Conservation (phyloP, 1,284 basidiomycete species). For the Quambalaria eucalypti region DNA sequence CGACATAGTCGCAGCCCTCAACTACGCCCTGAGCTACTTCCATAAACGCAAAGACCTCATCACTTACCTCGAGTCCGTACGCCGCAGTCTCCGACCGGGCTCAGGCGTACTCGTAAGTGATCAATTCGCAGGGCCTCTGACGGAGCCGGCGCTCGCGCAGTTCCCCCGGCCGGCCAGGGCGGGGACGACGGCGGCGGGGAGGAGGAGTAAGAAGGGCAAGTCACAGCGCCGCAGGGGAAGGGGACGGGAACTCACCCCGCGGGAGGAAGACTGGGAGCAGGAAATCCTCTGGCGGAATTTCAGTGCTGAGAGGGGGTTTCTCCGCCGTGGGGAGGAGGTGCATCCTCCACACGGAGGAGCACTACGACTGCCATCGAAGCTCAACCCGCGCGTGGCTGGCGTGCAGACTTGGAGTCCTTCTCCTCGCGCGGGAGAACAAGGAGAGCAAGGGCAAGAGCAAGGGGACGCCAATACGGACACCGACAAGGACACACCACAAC, state of each 20-base stretch:
- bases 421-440: not conserved
- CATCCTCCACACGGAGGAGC: too few relatives aligned
- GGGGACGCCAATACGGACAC: too few relatives aligned
- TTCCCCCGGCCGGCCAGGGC: too few relatives aligned
- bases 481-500: not conserved
- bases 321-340: constrained; percentile 5
- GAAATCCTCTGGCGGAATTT: constrained; percentile 13
- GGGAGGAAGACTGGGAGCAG: constrained; percentile 8
- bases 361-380: not conserved
- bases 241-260: not conserved
- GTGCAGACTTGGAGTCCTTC: not conserved
- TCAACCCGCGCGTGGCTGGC: not conserved
- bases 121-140: constrained; percentile 30
- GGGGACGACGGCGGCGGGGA: constrained; percentile 8
- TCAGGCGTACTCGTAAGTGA: constrained; percentile 35
- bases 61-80: constrained; percentile 16
- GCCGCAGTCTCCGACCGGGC: constrained; percentile 16
- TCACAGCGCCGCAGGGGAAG: too few relatives aligned
- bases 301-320: constrained; percentile 14
- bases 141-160: constrained; percentile 10
- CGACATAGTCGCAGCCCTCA: constrained; percentile 30
- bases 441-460: not conserved
- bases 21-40: constrained; percentile 39
- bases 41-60: constrained; percentile 26
- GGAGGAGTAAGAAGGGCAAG: too few relatives aligned